These are phyloP conservation scores for Thalassiosira ordinaria DNA, from an alignment of 352 stramenopile species.

Conservation along the genomic window DNA sequence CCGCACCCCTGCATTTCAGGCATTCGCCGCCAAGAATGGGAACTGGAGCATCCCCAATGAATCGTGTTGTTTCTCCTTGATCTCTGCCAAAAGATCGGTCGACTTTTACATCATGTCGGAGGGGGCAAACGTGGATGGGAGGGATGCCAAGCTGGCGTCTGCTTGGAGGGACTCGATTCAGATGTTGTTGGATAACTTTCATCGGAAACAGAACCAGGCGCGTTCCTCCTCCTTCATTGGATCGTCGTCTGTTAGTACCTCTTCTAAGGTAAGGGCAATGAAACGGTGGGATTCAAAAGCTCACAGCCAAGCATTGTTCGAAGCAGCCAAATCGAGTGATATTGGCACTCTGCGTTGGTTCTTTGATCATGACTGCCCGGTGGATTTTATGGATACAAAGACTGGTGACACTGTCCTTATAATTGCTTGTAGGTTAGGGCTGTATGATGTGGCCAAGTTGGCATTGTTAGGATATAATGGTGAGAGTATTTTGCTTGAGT, in stretches of 20 bases:
- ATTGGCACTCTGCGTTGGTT: slow-evolving; percentile 36
- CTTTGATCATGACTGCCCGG: slow-evolving; percentile 50
- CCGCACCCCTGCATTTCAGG: slow-evolving; percentile 34
- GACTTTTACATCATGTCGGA: slow-evolving; percentile 41
- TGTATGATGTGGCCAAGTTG: slow-evolving; percentile 52
- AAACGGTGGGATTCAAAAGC: slow-evolving; percentile 27
- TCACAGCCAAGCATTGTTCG: slow-evolving; percentile 32
- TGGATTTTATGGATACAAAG: slow-evolving; percentile 46
- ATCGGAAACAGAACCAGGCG: slow-evolving; percentile 3
- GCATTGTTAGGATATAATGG: slow-evolving; percentile 37
- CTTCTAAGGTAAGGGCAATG: too few species aligned
- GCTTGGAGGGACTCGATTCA: slow-evolving; percentile 27
- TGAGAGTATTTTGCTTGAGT: too few species aligned
- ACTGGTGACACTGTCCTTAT: slow-evolving; percentile 54
- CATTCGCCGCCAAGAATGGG: slow-evolving; percentile 41
- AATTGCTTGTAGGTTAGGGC: slow-evolving; percentile 47
- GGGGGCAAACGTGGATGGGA: neutral
- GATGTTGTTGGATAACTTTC: slow-evolving; percentile 19
- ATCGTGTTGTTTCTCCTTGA: slow-evolving; percentile 45
- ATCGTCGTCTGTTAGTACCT: too few species aligned
- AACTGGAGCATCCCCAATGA: slow-evolving; percentile 23
- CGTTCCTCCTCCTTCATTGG: too few species aligned
- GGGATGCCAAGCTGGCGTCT: slow-evolving; percentile 21
- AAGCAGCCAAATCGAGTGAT: slow-evolving; percentile 36
- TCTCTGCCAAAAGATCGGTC: slow-evolving; percentile 24